Percentiles rank a stretch among this genome's conserved stretches.
These are phyloP conservation scores for Lactarius hengduanensis DNA, from an alignment of 768 basidiomycete species.

Conservation along the genomic window DNA sequence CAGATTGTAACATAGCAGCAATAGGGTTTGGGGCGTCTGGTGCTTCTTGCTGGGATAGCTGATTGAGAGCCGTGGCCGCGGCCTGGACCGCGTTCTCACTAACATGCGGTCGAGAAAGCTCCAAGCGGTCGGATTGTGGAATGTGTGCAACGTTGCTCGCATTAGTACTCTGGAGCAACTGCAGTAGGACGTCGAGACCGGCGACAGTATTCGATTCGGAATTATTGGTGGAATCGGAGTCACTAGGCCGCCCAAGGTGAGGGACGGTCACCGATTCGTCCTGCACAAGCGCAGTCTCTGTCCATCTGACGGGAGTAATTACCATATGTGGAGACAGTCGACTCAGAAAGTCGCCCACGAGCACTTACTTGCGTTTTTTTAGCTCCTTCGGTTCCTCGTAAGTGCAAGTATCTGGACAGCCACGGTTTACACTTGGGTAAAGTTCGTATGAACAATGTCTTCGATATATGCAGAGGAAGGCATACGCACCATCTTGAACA, in stretches of 20 bases:
- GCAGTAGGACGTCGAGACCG: constrained; percentile 29
- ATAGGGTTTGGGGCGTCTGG: constrained; percentile 7
- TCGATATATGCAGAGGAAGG: not conserved
- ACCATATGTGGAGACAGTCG: not conserved
- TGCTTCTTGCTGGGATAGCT: constrained; percentile 28
- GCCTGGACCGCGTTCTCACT: constrained; percentile 26
- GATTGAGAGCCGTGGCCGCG: constrained; percentile 27
- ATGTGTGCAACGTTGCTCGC: not conserved
- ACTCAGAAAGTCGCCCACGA: not conserved
- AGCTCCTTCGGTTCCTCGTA: constrained; percentile 29
- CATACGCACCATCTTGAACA: constrained; percentile 31
- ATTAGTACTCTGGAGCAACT: constrained; percentile 25
- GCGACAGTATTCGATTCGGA: constrained; percentile 23
- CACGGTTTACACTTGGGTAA: constrained; percentile 26
- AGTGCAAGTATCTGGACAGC: constrained; percentile 24
- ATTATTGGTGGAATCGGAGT: constrained; percentile 9
- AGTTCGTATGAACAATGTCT: not conserved
- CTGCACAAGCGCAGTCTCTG: constrained; percentile 4
- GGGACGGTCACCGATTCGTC: constrained; percentile 6
- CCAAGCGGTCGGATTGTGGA: not conserved
- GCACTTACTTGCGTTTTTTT: constrained; percentile 23
- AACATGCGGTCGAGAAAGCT: constrained; percentile 12
- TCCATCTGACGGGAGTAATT: constrained; percentile 4
- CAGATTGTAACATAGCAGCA: constrained; percentile 8
- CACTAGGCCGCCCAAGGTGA: constrained; percentile 11